These are phyloP conservation scores for Tetraselmis chui DNA, from an alignment of 139 green algal genomes.

Conservation along the genomic window DNA sequence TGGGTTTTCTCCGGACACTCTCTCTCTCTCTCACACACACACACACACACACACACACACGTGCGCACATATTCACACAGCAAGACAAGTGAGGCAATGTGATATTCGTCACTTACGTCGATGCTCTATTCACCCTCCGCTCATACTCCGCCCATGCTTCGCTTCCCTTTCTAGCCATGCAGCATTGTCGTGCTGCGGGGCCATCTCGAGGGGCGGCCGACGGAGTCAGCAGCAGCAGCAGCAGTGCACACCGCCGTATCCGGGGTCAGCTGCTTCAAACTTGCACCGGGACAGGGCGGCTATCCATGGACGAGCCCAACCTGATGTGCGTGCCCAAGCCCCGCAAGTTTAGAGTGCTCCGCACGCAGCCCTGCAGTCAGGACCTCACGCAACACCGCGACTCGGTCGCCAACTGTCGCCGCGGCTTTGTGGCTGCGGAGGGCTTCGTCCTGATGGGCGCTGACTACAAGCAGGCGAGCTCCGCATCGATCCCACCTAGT, in stretches of 20 bases:
- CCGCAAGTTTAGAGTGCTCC: constrained; percentile 11
- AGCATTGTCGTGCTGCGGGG: too few relatives aligned
- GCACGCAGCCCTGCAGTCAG: background rate
- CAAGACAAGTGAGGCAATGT: too few relatives aligned
- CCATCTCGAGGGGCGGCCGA: background rate
- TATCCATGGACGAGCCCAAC: constrained; percentile 76
- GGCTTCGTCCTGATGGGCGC: constrained; percentile 25
- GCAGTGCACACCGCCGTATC: constrained; percentile 43
- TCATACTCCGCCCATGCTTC: too few relatives aligned
- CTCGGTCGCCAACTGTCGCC: constrained; percentile 12
- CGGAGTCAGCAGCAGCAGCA: constrained; percentile 3
- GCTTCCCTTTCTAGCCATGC: too few relatives aligned
- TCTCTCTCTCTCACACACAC: too few relatives aligned
- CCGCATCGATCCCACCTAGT: too few relatives aligned
- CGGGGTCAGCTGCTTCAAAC: constrained; percentile 63
- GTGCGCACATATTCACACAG: too few relatives aligned
- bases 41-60: too few relatives aligned
- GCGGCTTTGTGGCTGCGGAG: constrained; percentile 28
- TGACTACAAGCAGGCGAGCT: background rate
- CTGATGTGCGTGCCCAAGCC: constrained; percentile 49
- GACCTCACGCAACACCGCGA: background rate
- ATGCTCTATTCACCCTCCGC: too few relatives aligned
- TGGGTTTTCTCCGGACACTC: too few relatives aligned
- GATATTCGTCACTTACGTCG: too few relatives aligned
- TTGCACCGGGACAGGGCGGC: constrained; percentile 58